A percentile compares a stretch with the other conserved stretches of the same genome.
Evolutionary conservation across 2,329 filamentous ascomycete species (phyloP).

Genomic region (Davidsoniella australis): DNA sequence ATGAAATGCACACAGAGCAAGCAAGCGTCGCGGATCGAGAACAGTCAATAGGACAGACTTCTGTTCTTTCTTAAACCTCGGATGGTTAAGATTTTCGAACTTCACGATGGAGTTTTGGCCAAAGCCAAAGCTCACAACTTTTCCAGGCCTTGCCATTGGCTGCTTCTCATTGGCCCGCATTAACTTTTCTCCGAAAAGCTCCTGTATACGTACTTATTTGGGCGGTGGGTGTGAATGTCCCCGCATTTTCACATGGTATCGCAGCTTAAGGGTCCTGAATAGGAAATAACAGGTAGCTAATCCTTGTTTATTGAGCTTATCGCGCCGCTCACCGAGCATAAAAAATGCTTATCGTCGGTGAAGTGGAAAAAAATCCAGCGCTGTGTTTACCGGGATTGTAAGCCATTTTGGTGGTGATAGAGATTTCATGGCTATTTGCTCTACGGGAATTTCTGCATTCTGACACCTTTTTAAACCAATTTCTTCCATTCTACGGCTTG

Average conservation of each 20-base stretch:
- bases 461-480: neutral
- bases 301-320: slow-evolving; percentile 6
- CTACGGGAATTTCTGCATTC: too few species aligned
- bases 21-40: neutral
- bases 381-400: neutral
- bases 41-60: neutral
- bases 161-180: slow-evolving; percentile 6
- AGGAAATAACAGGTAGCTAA: neutral
- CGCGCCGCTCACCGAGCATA: slow-evolving; percentile 9
- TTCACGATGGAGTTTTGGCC: slow-evolving; percentile 3
- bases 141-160: slow-evolving; percentile 8
- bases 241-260: slow-evolving; percentile 2
- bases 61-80: neutral
- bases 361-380: slow-evolving; percentile 9
- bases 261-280: neutral
- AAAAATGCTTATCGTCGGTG: slow-evolving; percentile 8
- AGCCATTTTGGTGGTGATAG: slow-evolving; percentile 1
- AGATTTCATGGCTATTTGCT: slow-evolving; percentile 5
- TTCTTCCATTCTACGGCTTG: neutral
- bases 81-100: slow-evolving; percentile 1
- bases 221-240: neutral
- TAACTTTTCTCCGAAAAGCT: slow-evolving; percentile 9
- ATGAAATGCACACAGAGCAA: neutral
- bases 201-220: slow-evolving; percentile 2
- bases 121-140: slow-evolving; percentile 9